phyloP scores from a whole-genome alignment of 768 basidiomycete genomes.

The Hericium coralloides region DNA sequence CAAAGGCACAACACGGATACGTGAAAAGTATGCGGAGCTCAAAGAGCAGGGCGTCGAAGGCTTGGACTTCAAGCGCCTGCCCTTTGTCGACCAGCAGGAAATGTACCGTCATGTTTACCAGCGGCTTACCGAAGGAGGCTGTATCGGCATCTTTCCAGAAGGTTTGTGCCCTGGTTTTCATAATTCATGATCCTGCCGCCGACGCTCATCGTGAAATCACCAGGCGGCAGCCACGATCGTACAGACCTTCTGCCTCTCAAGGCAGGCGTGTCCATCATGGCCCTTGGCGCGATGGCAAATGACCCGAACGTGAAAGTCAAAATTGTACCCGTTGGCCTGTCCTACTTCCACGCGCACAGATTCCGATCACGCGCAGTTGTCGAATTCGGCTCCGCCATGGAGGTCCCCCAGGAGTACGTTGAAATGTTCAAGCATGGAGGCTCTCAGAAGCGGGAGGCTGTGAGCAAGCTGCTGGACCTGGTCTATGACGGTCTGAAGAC shows the following conservation, averaged over 20 bases:
- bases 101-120: constrained; percentile 95
- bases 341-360: constrained; percentile 34
- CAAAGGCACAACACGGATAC: constrained; percentile 56
- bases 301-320: constrained; percentile 81
- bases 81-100: constrained; percentile 86
- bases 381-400: constrained; percentile 87
- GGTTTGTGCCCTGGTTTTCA: constrained; percentile 38
- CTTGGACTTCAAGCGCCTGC: constrained; percentile 72
- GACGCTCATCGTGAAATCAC: too few species aligned
- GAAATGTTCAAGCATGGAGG: constrained; percentile 91
- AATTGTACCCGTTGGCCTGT: constrained; percentile 59
- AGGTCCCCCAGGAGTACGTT: constrained; percentile 84
- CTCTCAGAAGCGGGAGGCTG: constrained; percentile 79
- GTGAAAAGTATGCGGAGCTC: constrained; percentile 58
- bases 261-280: constrained; percentile 97
- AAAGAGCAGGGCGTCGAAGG: constrained; percentile 49
- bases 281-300: constrained; percentile 93
- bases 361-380: constrained; percentile 97
- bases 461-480: constrained; percentile 79
- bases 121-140: constrained; percentile 74
- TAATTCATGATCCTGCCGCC: constrained; percentile 4
- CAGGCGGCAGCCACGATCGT: constrained; percentile 96
- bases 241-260: constrained; percentile 94
- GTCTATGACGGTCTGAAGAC: constrained; percentile 93
- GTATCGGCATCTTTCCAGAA: constrained; percentile 98